A percentile compares a stretch with the other conserved stretches of the same genome.
Evolutionary conservation across 108 stramenopile species (phyloP).

Genomic region (Cylindrotheca closterium): DNA sequence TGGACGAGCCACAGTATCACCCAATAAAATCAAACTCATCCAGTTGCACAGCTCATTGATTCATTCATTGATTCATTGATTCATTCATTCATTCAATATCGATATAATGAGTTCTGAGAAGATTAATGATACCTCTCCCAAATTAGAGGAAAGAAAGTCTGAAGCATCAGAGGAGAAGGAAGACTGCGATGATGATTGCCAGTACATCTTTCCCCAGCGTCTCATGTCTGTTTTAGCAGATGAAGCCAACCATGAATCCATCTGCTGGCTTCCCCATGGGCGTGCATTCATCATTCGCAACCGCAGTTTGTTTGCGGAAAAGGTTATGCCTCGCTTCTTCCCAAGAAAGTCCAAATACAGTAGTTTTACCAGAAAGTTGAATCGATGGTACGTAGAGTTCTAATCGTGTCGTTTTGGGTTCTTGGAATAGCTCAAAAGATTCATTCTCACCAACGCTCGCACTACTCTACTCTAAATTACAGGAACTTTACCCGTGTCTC

Average conservation of each 20-base stretch:
- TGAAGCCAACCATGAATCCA: conserved; percentile 38
- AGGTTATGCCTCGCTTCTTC: conserved; percentile 65
- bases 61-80: too few species aligned
- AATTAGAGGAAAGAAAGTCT: too few species aligned
- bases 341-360: conserved; percentile 69
- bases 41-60: too few species aligned
- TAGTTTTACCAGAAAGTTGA: conserved; percentile 74
- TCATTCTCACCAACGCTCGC: too few species aligned
- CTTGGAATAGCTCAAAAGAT: too few species aligned
- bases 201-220: conserved; percentile 47
- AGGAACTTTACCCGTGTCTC: conserved; percentile 76
- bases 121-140: too few species aligned
- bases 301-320: conserved; percentile 55
- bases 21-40: too few species aligned
- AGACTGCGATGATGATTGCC: conserved; percentile 29
- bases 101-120: too few species aligned
- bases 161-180: conserved; percentile 15
- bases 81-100: too few species aligned
- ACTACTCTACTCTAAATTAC: not conserved
- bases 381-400: conserved; percentile 61
- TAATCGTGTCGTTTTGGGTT: too few species aligned
- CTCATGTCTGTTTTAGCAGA: conserved; percentile 64
- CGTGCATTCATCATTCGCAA: conserved; percentile 68
- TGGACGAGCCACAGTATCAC: too few species aligned
- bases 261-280: conserved; percentile 68